A percentile compares a stretch with the other conserved stretches of the same genome.
These are phyloP conservation scores for Sporothrix euskadiensis DNA, from an alignment of 2,329 filamentous ascomycete species.

Conservation along the genomic window DNA sequence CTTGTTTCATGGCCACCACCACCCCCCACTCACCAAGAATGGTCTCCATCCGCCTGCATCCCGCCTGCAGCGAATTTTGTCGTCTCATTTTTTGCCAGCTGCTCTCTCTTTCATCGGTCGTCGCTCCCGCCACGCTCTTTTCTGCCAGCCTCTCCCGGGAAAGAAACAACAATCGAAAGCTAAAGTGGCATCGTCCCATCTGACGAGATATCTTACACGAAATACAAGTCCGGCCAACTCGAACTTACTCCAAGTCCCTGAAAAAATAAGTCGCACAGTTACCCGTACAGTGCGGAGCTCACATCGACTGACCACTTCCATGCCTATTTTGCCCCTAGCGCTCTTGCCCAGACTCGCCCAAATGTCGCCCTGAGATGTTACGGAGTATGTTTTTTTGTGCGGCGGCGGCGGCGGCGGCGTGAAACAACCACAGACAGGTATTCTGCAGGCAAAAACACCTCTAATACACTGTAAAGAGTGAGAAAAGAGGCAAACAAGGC, in stretches of 20 bases:
- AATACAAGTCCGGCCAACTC: neutral
- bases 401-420: neutral
- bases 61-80: conserved; percentile 3
- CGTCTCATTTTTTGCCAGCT: neutral
- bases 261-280: neutral
- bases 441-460: neutral
- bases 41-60: conserved; percentile 23
- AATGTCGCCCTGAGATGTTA: neutral
- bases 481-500: neutral
- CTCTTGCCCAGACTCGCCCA: neutral
- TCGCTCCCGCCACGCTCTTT: conserved; percentile 4
- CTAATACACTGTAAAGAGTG: neutral
- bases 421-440: neutral
- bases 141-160: neutral
- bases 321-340: conserved; percentile 3
- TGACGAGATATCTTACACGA: neutral
- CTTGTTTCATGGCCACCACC: conserved; percentile 23
- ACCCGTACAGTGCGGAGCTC: conserved; percentile 21
- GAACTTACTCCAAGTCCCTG: neutral
- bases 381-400: neutral
- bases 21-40: conserved; percentile 20
- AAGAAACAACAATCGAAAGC: neutral
- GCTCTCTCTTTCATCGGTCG: neutral
- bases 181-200: neutral
- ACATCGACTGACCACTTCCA: neutral